A percentile compares a stretch with the other conserved stretches of the same genome.
Conservation (phyloP, 371 early-diverging fungal genomes). For the Mucor saturninus region DNA sequence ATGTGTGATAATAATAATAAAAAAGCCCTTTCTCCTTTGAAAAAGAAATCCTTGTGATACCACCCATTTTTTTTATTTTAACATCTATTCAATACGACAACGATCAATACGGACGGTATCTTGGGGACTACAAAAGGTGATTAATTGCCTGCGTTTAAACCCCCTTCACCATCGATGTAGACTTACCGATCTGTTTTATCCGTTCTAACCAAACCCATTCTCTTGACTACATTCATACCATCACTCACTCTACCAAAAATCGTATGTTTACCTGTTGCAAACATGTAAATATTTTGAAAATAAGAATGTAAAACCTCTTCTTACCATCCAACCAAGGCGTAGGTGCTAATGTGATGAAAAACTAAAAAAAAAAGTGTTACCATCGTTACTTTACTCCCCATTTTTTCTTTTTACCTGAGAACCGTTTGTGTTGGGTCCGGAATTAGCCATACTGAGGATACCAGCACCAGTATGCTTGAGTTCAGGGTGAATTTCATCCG, state of each 20-base stretch:
- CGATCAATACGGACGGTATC: slow-evolving; percentile 44
- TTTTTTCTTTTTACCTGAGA: slow-evolving; percentile 59
- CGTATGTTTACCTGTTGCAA: slow-evolving; percentile 56
- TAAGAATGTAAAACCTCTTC: background rate
- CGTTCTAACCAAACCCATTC: slow-evolving; percentile 74
- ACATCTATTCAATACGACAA: slow-evolving; percentile 41
- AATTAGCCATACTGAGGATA: slow-evolving; percentile 86
- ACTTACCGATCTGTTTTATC: slow-evolving; percentile 55
- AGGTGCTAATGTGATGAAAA: slow-evolving; percentile 70
- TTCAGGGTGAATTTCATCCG: slow-evolving; percentile 75
- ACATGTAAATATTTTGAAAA: background rate
- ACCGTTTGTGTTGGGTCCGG: slow-evolving; percentile 85
- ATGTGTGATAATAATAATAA: background rate
- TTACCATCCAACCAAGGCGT: slow-evolving; percentile 81
- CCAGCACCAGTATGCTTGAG: slow-evolving; percentile 83
- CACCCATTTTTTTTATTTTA: background rate
- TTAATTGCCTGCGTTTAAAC: background rate
- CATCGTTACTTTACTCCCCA: background rate
- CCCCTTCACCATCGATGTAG: background rate
- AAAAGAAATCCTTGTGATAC: background rate
- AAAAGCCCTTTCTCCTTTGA: background rate
- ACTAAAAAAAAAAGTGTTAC: slow-evolving; percentile 32
- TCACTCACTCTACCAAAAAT: slow-evolving; percentile 74
- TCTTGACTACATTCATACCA: slow-evolving; percentile 72
- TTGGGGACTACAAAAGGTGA: slow-evolving; percentile 35